A percentile compares a stretch with the other conserved stretches of the same genome.
phyloP scores from a whole-genome alignment of 345 rosid genomes.

The Lumnitzera littorea region DNA sequence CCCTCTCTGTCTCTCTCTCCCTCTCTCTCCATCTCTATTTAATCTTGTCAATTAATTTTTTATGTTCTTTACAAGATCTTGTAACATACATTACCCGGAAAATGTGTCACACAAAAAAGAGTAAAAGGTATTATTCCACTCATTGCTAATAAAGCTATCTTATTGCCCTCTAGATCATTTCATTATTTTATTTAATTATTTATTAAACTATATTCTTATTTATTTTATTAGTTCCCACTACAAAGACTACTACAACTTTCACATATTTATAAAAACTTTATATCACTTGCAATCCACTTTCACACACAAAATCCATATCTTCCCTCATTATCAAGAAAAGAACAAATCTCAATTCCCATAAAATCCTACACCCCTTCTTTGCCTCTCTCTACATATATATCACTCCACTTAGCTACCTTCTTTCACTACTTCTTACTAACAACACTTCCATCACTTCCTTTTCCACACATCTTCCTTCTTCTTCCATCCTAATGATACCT shows the following conservation, averaged over 20 bases:
- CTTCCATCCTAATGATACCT: background rate
- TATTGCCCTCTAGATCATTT: background rate
- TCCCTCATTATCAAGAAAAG: slow-evolving; percentile 59
- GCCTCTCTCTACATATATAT: background rate
- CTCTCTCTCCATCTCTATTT: slow-evolving; percentile 13
- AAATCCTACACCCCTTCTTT: slow-evolving; percentile 8
- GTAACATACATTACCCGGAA: slow-evolving; percentile 8
- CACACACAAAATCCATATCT: slow-evolving; percentile 25
- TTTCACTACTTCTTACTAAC: background rate
- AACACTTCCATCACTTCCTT: slow-evolving; percentile 8
- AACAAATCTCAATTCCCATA: slow-evolving; percentile 26
- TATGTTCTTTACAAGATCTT: background rate
- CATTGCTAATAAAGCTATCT: slow-evolving; percentile 4
- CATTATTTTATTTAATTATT: slow-evolving; percentile 15
- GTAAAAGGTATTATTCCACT: slow-evolving; percentile 40
- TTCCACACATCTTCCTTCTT: slow-evolving; percentile 3
- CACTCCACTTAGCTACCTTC: slow-evolving; percentile 2
- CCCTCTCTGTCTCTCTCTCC: slow-evolving; percentile 3
- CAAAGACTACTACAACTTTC: slow-evolving; percentile 18
- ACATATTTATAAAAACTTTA: slow-evolving; percentile 28
- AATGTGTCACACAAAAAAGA: background rate
- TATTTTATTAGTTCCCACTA: slow-evolving; percentile 13
- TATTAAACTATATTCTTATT: slow-evolving; percentile 10
- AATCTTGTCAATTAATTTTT: slow-evolving; percentile 7
- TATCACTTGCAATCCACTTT: slow-evolving; percentile 70